Conservation (phyloP, 306 rosid species). For the Astragalus glycyphyllos region DNA sequence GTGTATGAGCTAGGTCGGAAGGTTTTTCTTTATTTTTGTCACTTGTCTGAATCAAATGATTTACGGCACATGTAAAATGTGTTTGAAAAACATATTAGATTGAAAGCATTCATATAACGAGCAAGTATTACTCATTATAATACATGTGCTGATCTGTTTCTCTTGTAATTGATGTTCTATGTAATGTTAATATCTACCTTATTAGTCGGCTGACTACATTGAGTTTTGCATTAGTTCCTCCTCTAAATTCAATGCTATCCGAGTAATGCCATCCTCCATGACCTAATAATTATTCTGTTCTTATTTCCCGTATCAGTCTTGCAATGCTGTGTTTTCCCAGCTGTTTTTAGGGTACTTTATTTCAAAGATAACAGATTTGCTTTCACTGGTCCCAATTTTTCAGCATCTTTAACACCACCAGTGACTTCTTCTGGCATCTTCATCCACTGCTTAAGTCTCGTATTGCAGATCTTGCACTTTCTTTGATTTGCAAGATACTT, state of each 20-base stretch:
- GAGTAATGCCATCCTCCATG: not conserved
- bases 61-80: conserved; percentile 5
- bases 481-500: too few relatives aligned
- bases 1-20: conserved; percentile 3
- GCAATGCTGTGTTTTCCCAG: not conserved
- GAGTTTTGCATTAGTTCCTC: not conserved
- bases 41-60: not conserved
- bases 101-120: not conserved
- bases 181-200: not conserved
- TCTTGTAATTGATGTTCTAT: conserved; percentile 2
- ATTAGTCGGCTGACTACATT: not conserved
- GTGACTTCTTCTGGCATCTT: not conserved
- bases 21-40: not conserved
- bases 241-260: not conserved
- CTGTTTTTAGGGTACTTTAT: not conserved
- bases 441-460: not conserved
- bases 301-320: not conserved
- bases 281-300: not conserved
- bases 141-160: conserved; percentile 11
- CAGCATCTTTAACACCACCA: too few relatives aligned
- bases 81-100: not conserved
- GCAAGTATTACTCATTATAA: not conserved
- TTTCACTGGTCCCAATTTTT: not conserved
- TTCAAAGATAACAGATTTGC: not conserved
- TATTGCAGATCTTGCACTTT: not conserved